Evolutionary conservation across 2,329 filamentous ascomycete species (phyloP).

Genomic region (Neoarthrinium moseri): DNA sequence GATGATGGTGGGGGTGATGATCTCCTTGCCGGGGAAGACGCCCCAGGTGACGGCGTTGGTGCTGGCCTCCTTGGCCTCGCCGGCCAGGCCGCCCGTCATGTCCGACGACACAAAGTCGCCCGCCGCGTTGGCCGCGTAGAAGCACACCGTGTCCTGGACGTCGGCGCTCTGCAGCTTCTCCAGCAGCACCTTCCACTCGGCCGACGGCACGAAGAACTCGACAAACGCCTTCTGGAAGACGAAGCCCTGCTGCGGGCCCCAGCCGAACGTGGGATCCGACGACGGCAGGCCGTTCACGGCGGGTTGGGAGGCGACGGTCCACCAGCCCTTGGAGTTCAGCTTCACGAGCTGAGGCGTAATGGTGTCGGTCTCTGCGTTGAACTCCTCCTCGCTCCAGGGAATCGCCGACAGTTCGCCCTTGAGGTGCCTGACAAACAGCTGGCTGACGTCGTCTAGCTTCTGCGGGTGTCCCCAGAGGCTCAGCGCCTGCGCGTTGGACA

Average conservation of each 20-base stretch:
- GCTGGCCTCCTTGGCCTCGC: slow-evolving; percentile 40
- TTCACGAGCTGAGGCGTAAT: slow-evolving; percentile 75
- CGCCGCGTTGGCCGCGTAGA: slow-evolving; percentile 77
- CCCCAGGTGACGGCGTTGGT: slow-evolving; percentile 98
- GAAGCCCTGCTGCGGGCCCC: slow-evolving; percentile 89
- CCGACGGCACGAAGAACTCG: slow-evolving; percentile 82
- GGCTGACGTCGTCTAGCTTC: slow-evolving; percentile 68
- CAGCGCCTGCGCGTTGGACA: slow-evolving; percentile 80
- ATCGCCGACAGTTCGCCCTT: slow-evolving; percentile 76
- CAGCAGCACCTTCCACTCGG: slow-evolving; percentile 69
- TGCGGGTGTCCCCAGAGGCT: slow-evolving; percentile 82
- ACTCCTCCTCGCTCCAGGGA: slow-evolving; percentile 90
- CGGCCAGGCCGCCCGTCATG: slow-evolving; percentile 33
- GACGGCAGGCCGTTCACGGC: slow-evolving; percentile 85
- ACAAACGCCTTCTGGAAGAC: slow-evolving; percentile 99
- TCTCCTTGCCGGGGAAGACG: slow-evolving; percentile 92
- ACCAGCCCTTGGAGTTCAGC: slow-evolving; percentile 84
- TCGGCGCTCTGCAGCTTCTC: slow-evolving; percentile 59
- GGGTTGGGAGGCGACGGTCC: slow-evolving; percentile 94
- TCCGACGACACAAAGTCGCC: slow-evolving; percentile 80
- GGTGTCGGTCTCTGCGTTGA: slow-evolving; percentile 77
- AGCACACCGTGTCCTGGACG: slow-evolving; percentile 69
- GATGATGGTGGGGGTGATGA: slow-evolving; percentile 93
- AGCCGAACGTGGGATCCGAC: slow-evolving; percentile 78
- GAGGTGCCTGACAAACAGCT: slow-evolving; percentile 79